These are phyloP conservation scores for Boehmeria nivea DNA, from an alignment of 306 rosid species.

Conservation along the genomic window DNA sequence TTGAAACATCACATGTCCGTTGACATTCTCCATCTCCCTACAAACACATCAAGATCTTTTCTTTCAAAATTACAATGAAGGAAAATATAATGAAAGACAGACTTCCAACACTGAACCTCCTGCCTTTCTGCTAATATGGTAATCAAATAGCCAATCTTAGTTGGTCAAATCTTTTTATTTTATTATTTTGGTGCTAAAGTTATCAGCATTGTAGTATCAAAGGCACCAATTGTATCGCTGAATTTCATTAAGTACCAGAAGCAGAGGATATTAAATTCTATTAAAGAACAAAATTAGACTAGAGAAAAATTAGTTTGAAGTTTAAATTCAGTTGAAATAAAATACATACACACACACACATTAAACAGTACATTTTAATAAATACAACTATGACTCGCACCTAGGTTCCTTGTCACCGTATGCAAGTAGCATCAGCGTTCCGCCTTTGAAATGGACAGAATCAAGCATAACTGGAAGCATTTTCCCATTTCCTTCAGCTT, in stretches of 20 bases:
- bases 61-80: slow-evolving; percentile 2
- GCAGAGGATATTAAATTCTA: too few relatives aligned
- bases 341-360: too few relatives aligned
- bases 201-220: not conserved
- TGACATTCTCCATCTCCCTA: slow-evolving; percentile 82
- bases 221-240: too few relatives aligned
- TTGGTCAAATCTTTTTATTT: not conserved
- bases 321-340: too few relatives aligned
- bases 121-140: too few relatives aligned
- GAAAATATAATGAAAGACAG: slow-evolving; percentile 1
- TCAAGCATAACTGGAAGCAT: slow-evolving; percentile 68
- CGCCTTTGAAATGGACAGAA: slow-evolving; percentile 81
- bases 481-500: slow-evolving; percentile 42
- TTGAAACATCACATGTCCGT: slow-evolving; percentile 73
- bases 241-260: too few relatives aligned
- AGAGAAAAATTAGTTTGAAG: too few relatives aligned
- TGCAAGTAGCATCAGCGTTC: slow-evolving; percentile 78
- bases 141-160: slow-evolving; percentile 16
- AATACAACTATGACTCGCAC: slow-evolving; percentile 31
- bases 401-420: slow-evolving; percentile 89
- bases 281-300: too few relatives aligned
- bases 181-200: not conserved
- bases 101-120: not conserved
- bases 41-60: slow-evolving; percentile 14
- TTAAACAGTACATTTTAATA: too few relatives aligned